Evolutionary conservation across 2,329 filamentous ascomycete species (phyloP), one percentile per base, ranked within the genome.

Genomic region (Torrubiellomyces zombiae): DNA sequence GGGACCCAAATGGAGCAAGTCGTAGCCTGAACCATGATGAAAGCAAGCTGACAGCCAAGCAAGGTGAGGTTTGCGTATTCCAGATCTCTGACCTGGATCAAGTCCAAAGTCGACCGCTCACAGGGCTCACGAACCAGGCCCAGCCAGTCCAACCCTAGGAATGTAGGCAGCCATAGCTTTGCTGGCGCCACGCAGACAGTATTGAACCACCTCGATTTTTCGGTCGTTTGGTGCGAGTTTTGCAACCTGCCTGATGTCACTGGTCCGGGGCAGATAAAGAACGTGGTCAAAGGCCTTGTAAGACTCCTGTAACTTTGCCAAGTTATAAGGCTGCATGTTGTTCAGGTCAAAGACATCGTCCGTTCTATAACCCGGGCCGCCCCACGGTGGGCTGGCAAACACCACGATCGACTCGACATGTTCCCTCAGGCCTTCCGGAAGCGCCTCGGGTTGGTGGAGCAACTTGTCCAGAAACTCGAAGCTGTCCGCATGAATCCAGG

Each of bases 151-250:
- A 3, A 9, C 38, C 4, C 39, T 49, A 4, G 66, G 65, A 13
- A 74, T 53, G 38, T 70, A 75, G 16, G 63, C 68, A n/a, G 72
- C 68, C 47, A 75, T 50, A 27, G 75, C 78, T 52, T 94, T 94
- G 49, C 85, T 94, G 6, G 79, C 79, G 9, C 83, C 82, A 38
- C 78, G 64, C 56, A 92, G 80, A 44, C 85, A 93, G 46, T 95
- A 95, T 54, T 98, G 89, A 24, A 80, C 69, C 14, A 86, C 73
- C 21, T 76, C 69, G 11, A 81, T 58, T 51, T 76, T 78, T 14
- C 47, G 52, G 8, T 53, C 51, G 3, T 53, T 35, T 1, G 58
- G 56, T 1, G 53, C 56, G 16, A 75, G 42, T 34, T 49, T 60
- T 4, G 80, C 78, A 32, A 93, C 61, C 49, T 93, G 83, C 25